Evolutionary conservation across 1,284 basidiomycete genomes (phyloP), one percentile per base, ranked within the genome.

Genomic region (Ustilago curta): DNA sequence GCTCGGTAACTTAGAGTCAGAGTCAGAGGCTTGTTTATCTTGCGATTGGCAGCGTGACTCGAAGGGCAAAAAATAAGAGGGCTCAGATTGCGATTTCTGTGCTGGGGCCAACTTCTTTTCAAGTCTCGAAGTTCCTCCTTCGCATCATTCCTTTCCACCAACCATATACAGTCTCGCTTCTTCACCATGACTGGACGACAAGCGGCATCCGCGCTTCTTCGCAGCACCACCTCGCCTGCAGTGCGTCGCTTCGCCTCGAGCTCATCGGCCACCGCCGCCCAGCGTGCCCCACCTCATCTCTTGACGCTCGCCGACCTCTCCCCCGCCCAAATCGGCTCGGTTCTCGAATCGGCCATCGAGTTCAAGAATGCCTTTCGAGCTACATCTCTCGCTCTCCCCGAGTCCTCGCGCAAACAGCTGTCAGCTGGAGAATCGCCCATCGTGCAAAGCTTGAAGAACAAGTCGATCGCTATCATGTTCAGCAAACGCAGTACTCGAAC

Each of bases 401-500:
- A 60, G 4, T 54, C 57, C 5, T 68, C 62, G 48, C 63, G 60
- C 32, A 71, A 78, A 55, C 62, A 61, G 55, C 70, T 77, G 11
- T 61, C 60, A 21, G 52, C 58, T 0, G 70, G 68, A 2, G 49
- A 74, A 42, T 60, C 60, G 19, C 65, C 67, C 31, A 58, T 83
- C 43, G 67, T 77, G 52, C 78, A 91, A 83, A 90, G 90, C 2
- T 87, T 97, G 5, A 89, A 89, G 75, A 89, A 89, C 84, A 94
- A 95, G 85, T 90, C 92, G 0, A 89, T 98, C 65, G 96, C 95
- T 0, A 87, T 99, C 64, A 86, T 98, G 47, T 99, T 99, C 85
- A 91, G 90, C 21, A 99, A 99, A 85, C 90, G 96, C 44, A 93
- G 91, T 81, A 98, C 96, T 0, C 89, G 97, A 48, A 99, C 97